Evolutionary conservation across 139 green algal genomes (phyloP).

Genomic region (Chlorella sp.): DNA sequence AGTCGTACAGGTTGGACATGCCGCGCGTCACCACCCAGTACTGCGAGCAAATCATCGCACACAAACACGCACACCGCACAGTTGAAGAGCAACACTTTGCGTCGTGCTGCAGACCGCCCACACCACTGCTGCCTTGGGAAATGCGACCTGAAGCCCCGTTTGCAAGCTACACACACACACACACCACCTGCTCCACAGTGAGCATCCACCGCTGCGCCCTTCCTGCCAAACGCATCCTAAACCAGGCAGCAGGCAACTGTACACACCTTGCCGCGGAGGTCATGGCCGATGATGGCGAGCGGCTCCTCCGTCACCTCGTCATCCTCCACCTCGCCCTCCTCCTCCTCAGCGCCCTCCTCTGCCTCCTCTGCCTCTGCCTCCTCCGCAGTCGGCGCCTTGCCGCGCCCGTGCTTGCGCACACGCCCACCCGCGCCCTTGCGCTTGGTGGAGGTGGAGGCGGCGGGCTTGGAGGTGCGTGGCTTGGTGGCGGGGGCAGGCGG

Average conservation of each 20-base stretch:
- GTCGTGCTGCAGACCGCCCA: no score
- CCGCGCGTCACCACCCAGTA: not conserved
- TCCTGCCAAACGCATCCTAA: no score
- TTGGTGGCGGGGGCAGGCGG: not conserved
- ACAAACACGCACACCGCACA: no score
- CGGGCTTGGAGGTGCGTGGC: not conserved
- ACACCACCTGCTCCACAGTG: constrained; percentile 6
- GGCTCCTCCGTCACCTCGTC: not conserved
- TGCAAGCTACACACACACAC: not conserved
- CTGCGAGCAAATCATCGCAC: no score
- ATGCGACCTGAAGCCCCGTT: no score
- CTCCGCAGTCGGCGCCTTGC: not conserved
- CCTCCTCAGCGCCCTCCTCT: not conserved
- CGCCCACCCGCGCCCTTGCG: not conserved
- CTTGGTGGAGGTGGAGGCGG: not conserved
- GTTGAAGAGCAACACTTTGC: no score
- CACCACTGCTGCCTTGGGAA: no score
- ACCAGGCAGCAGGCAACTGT: no score
- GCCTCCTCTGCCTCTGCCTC: not conserved
- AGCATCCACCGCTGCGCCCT: not conserved
- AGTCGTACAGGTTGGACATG: not conserved
- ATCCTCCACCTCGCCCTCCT: not conserved
- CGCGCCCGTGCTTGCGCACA: not conserved
- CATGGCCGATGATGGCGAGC: not conserved
- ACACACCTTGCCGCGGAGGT: not conserved